A percentile compares a stretch with the other conserved stretches of the same genome.
Conservation (phyloP, 2,329 filamentous ascomycete species). For the Xylariaceae sp. region DNA sequence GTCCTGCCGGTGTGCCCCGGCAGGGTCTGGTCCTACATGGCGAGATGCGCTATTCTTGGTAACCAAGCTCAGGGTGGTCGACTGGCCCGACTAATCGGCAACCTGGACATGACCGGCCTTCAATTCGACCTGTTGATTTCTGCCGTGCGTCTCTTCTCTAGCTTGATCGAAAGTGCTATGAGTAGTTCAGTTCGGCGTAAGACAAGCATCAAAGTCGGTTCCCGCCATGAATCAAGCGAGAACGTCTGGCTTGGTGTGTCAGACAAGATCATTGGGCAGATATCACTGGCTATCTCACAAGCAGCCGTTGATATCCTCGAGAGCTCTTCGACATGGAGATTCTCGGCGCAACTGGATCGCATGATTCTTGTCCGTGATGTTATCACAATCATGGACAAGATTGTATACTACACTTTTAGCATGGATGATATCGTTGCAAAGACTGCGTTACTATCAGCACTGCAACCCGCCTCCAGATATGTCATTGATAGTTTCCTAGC, state of each 20-base stretch:
- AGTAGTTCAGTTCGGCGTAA: slow-evolving; percentile 64
- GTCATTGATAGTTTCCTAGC: slow-evolving; percentile 74
- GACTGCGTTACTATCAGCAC: slow-evolving; percentile 50
- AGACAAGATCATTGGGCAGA: slow-evolving; percentile 69
- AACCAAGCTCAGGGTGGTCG: slow-evolving; percentile 71
- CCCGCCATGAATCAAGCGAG: slow-evolving; percentile 40
- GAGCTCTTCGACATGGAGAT: slow-evolving; percentile 82
- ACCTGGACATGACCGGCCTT: slow-evolving; percentile 71
- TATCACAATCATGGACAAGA: slow-evolving; percentile 63
- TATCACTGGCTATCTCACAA: slow-evolving; percentile 68
- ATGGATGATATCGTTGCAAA: slow-evolving; percentile 57
- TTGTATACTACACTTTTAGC: slow-evolving; percentile 70
- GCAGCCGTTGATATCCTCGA: slow-evolving; percentile 80
- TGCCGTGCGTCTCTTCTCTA: slow-evolving; percentile 69
- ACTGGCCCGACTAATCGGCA: slow-evolving; percentile 74
- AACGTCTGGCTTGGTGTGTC: slow-evolving; percentile 68
- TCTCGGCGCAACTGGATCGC: slow-evolving; percentile 63
- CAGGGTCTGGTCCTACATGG: slow-evolving; percentile 85
- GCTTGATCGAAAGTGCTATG: slow-evolving; percentile 72
- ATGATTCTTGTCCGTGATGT: slow-evolving; percentile 65
- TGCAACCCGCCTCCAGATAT: slow-evolving; percentile 71
- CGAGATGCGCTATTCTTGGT: slow-evolving; percentile 74
- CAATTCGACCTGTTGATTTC: slow-evolving; percentile 74
- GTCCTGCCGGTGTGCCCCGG: slow-evolving; percentile 72
- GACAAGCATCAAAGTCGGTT: slow-evolving; percentile 44